Evolutionary conservation across 1,284 basidiomycete genomes (phyloP).

Genomic region (Fomitopsis betulina): DNA sequence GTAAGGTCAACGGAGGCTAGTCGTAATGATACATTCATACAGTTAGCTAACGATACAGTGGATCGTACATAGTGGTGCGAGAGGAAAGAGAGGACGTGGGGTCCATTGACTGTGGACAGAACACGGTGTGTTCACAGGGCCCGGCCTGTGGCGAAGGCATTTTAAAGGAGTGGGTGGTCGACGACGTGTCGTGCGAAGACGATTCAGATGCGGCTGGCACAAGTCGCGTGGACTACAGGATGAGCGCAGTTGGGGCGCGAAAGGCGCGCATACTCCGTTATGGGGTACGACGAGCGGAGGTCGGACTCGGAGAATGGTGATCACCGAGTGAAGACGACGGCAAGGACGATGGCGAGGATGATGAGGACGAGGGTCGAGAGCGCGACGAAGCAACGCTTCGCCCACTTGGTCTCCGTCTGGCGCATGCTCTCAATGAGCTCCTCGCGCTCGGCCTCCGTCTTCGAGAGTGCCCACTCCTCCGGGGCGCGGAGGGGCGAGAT

Average conservation of each 20-base stretch:
- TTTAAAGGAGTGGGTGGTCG: too few relatives aligned
- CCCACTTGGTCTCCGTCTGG: slow-evolving; percentile 35
- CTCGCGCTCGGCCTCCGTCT: slow-evolving; percentile 32
- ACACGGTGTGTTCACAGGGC: too few relatives aligned
- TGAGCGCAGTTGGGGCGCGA: not conserved
- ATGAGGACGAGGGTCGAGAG: slow-evolving; percentile 13
- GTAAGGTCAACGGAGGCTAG: too few relatives aligned
- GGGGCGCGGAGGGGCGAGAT: slow-evolving; percentile 33
- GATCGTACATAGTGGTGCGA: not conserved
- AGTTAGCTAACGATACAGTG: not conserved
- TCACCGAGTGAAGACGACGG: slow-evolving; percentile 9
- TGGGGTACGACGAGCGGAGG: not conserved
- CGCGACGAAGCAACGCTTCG: slow-evolving; percentile 34
- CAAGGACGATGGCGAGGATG: slow-evolving; percentile 12
- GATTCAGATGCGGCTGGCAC: not conserved
- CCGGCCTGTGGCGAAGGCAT: not conserved
- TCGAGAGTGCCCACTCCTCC: slow-evolving; percentile 34
- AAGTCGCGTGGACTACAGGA: not conserved
- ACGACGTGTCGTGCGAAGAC: not conserved
- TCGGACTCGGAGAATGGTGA: not conserved
- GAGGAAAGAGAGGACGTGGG: not conserved
- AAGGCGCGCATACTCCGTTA: not conserved
- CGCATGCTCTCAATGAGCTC: slow-evolving; percentile 33
- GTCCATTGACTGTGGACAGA: not conserved
- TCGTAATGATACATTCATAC: not conserved